phyloP scores from a whole-genome alignment of 495 filamentous ascomycete species.

The Podospora pseudoanserina region DNA sequence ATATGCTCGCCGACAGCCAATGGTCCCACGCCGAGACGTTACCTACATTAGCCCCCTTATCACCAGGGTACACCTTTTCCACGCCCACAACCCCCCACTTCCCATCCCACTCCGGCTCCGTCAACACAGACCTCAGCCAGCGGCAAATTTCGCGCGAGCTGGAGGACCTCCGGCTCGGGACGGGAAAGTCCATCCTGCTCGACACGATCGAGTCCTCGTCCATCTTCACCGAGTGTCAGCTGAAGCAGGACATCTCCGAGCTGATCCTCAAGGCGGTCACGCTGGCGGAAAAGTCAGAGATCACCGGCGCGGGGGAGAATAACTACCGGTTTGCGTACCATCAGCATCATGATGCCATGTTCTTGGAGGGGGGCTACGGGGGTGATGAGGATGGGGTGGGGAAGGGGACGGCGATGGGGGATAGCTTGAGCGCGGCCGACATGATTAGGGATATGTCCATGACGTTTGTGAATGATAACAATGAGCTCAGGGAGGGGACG shows the following conservation, averaged over 20 bases:
- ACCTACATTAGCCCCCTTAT: neutral
- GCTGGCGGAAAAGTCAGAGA: constrained; percentile 13
- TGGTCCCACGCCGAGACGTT: constrained; percentile 19
- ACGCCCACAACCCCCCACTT: neutral
- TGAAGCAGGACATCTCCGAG: constrained; percentile 22
- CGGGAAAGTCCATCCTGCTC: constrained; percentile 19
- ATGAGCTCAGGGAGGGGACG: neutral
- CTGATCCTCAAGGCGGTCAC: constrained; percentile 25
- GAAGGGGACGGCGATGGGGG: constrained; percentile 15
- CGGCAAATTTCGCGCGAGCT: constrained; percentile 17
- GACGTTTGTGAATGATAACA: constrained; percentile 30
- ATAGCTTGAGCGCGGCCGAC: constrained; percentile 18
- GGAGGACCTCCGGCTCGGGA: constrained; percentile 12
- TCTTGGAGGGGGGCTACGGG: neutral
- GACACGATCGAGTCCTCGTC: constrained; percentile 24
- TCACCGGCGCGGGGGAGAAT: neutral
- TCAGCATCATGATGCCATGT: neutral
- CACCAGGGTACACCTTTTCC: neutral
- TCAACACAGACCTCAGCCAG: neutral
- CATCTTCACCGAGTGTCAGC: constrained; percentile 26
- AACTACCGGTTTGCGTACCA: neutral
- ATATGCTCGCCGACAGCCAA: constrained; percentile 30
- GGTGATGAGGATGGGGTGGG: neutral
- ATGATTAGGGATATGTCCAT: constrained; percentile 26
- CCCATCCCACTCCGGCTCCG: constrained; percentile 7